Evolutionary conservation across 768 basidiomycete species (phyloP), one percentile per base, ranked within the genome.

Genomic region (Lanmaoa pseudosensibilis): DNA sequence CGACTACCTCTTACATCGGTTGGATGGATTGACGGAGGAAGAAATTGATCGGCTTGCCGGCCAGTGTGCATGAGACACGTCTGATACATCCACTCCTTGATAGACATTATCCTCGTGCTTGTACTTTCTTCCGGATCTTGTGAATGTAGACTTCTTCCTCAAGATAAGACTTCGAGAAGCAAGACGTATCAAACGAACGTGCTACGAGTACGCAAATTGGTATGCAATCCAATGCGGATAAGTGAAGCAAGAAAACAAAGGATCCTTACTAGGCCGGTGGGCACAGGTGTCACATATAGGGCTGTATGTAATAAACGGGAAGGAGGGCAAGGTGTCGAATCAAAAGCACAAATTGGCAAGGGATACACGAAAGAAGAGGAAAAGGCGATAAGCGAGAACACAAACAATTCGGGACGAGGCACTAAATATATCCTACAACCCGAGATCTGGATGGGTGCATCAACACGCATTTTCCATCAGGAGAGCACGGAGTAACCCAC

Each of bases 1-100:
- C 38, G 94, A 98, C 50, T 99, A 99, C 73, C 82, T 99, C n/a
- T 74, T 98, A 9, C 85, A 84, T 58, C 83, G 97, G 52, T 76
- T 99, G 52, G 89, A 97, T 39, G 96, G 92, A 1, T 73, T 98
- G 46, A 82, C 92, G 1, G 75, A 90, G 60, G 83, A 85, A 46
- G 88, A 97, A 57, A 87, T 98, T 12, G 87, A 92, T 23, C 78
- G 71, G 32, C 77, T 95, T 59, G 72, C 70, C 33, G 46, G 55
- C 41, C 49, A 41, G 1, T 58, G 53, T 30, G 44, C 52, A 50
- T 59, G 56, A 70, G 54, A 52, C 46, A 19, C 21, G 49, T 51
- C 40, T 40, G 25, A 39, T 38, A 13, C 44, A 50, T 25, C 36
- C 33, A 25, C 33, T 32, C 37, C 5, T 37, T 37, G 19, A 36